A percentile compares a stretch with the other conserved stretches of the same genome.
Evolutionary conservation across 164 flowering plant species (phyloP).

Genomic region (Stephania cephalantha): DNA sequence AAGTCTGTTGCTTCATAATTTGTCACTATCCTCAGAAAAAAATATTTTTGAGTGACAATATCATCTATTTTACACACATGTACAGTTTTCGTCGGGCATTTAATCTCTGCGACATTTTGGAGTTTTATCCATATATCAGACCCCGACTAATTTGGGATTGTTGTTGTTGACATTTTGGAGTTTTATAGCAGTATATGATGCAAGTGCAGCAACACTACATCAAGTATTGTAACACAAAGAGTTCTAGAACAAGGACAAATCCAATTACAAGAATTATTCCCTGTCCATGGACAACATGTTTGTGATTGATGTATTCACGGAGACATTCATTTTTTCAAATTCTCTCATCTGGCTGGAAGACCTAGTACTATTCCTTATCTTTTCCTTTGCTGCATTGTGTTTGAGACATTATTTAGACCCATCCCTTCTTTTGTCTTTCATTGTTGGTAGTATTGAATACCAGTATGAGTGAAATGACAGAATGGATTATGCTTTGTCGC

Average conservation of each 20-base stretch:
- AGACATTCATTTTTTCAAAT: neutral
- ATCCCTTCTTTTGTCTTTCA: neutral
- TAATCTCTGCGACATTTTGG: neutral
- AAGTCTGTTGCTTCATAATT: too few species aligned
- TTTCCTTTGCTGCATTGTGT: neutral
- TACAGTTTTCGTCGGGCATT: neutral
- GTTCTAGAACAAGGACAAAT: neutral
- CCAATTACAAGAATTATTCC: neutral
- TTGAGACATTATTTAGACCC: neutral
- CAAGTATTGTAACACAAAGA: neutral
- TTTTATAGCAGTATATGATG: too few species aligned
- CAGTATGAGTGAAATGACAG: too few species aligned
- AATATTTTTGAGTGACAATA: neutral
- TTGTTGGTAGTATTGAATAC: too few species aligned
- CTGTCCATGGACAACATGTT: too few species aligned
- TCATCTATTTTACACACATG: neutral
- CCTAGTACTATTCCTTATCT: neutral
- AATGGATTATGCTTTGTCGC: too few species aligned
- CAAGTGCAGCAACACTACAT: neutral
- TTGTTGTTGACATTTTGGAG: too few species aligned
- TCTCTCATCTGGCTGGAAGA: neutral
- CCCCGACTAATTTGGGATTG: too few species aligned
- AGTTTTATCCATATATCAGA: neutral
- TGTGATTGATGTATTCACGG: neutral
- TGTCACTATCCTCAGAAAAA: too few species aligned